Evolutionary conservation across 257 asterid genomes (phyloP).

Genomic region (Plectranthus barbatus): DNA sequence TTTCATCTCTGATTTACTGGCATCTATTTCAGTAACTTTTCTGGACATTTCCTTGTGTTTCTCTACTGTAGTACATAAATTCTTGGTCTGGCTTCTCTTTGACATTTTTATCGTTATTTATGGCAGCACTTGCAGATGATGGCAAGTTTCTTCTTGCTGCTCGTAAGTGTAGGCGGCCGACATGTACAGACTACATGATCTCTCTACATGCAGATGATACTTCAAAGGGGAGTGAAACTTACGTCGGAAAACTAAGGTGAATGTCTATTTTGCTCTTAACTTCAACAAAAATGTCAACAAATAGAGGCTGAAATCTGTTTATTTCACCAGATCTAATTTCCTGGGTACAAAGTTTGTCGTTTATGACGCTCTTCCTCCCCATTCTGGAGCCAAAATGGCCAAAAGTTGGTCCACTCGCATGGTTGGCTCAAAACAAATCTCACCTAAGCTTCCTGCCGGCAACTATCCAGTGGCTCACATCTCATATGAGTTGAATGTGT

Average conservation of each 20-base stretch:
- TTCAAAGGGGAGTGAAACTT: conserved; percentile 51
- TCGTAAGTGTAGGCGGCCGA: conserved; percentile 66
- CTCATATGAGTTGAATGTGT: conserved; percentile 72
- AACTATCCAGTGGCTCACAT: conserved; percentile 74
- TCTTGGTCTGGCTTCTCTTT: conserved; percentile 2
- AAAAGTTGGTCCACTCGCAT: conserved; percentile 49
- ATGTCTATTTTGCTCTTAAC: not conserved
- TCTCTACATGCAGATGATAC: conserved; percentile 56
- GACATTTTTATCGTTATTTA: conserved; percentile 11
- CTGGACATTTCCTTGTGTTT: not conserved
- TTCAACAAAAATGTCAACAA: too few relatives aligned
- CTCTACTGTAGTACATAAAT: not conserved
- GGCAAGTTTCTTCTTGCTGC: conserved; percentile 97
- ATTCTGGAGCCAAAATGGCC: conserved; percentile 48
- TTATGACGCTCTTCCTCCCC: conserved; percentile 61
- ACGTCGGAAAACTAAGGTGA: conserved; percentile 80
- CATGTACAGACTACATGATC: conserved; percentile 77
- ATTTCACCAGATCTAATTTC: conserved; percentile 64
- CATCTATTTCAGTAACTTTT: not conserved
- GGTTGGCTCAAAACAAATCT: conserved; percentile 51
- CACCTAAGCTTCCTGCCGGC: conserved; percentile 45
- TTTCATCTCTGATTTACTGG: not conserved
- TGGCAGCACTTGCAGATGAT: conserved; percentile 76
- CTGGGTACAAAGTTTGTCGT: conserved; percentile 76
- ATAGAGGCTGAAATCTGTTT: conserved; percentile 1